Base-by-base conservation (phyloP, 1,284 basidiomycete species). In the Baeospora myosura region DNA sequence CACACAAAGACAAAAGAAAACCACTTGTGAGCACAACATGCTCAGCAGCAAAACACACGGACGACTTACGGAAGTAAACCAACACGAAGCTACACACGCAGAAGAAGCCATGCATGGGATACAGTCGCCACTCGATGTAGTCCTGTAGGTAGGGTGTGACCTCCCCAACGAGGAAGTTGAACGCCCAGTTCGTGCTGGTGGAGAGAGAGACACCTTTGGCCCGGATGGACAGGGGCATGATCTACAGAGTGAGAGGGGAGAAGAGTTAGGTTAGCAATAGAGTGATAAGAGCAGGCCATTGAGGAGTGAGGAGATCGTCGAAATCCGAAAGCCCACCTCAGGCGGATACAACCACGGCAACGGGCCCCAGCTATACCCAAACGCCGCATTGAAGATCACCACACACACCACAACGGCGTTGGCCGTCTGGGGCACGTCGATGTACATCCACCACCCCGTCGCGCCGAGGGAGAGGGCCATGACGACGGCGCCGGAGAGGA, bases 21-120 rank as follows among this genome's bases (percentile, higher is more conserved):
- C n/a, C n/a, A n/a, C n/a, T n/a, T n/a, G n/a, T n/a, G 8, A 39
- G 18, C 5, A 11, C 33, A 35, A 21, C 5, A 28, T 46, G 8
- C 36, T 17, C 22, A n/a, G 17, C 36, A 16, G 40, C 21, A 37
- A 8, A 41, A 14, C 29, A 22, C 5, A 48, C 38, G 30, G 4
- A 16, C 32, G 18, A 66, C 76, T 53, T 55, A 88, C 85, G 61
- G 64, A 88, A 88, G 58, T 84, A 88, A 4, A 89, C 83, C 21
- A 93, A 65, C 28, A 93, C 69, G 56, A 96, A 93, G 52, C 89
- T 91, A 57, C 84, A 81, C 11, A 78, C 76, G 60, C 93, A 94
- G 66, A 95, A 95, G 65, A 92, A 92, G 8, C 88, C 92, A 53
- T 96, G 92, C 88, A 98, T 93, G 0, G 90, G 88, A 64, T 98